Percentiles rank a stretch among this genome's conserved stretches.
phyloP scores from a whole-genome alignment of 192 early-diverging fungal species.

The Backusella sp. region DNA sequence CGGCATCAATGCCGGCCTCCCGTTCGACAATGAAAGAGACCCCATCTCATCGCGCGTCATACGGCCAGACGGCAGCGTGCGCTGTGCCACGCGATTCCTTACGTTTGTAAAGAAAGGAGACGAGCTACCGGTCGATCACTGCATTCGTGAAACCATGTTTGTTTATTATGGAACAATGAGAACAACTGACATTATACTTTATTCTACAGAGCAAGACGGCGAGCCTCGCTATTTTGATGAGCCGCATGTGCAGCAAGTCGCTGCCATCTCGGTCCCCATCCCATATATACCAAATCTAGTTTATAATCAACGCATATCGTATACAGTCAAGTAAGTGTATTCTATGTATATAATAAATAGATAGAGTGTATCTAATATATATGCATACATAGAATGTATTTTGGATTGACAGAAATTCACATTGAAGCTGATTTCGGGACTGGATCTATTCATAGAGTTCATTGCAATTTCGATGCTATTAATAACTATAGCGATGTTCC shows the following conservation, averaged over 20 bases:
- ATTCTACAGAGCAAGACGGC: slow-evolving; percentile 25
- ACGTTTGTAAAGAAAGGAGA: slow-evolving; percentile 34
- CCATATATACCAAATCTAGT: slow-evolving; percentile 19
- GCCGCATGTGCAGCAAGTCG: slow-evolving; percentile 22
- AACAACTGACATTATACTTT: slow-evolving; percentile 32
- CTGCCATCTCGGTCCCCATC: slow-evolving; percentile 33
- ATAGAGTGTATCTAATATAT: neutral
- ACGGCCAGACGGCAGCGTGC: slow-evolving; percentile 44
- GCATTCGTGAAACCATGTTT: slow-evolving; percentile 43
- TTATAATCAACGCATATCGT: slow-evolving; percentile 24
- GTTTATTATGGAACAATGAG: slow-evolving; percentile 32
- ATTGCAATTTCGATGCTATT: slow-evolving; percentile 36
- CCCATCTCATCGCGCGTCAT: slow-evolving; percentile 39
- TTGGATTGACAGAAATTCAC: slow-evolving; percentile 49
- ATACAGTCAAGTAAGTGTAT: slow-evolving; percentile 26
- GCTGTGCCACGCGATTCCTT: slow-evolving; percentile 33
- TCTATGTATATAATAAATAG: neutral
- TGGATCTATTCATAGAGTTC: slow-evolving; percentile 19
- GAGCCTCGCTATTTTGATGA: slow-evolving; percentile 29
- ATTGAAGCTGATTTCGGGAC: slow-evolving; percentile 52
- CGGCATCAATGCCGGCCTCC: slow-evolving; percentile 49
- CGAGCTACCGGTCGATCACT: slow-evolving; percentile 47
- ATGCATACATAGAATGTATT: slow-evolving; percentile 41
- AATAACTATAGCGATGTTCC: neutral
- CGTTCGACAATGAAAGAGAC: slow-evolving; percentile 41